Conservation (phyloP, 495 filamentous ascomycete genomes). For the Trichoderma parareesei region DNA sequence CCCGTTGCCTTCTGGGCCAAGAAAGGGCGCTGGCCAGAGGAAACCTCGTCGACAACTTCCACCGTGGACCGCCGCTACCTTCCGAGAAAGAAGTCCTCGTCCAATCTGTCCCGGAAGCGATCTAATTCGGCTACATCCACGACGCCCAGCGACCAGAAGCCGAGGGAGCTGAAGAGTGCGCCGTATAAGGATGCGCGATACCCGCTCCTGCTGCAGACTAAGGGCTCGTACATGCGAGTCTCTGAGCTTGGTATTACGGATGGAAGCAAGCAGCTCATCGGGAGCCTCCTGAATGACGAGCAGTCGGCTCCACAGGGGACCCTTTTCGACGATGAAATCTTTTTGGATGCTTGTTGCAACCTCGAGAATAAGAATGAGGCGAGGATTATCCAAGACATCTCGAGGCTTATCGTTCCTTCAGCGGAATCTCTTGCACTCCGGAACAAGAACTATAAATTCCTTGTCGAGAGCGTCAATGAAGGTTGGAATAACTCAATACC, state of each 20-base stretch:
- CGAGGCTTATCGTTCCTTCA: conserved; percentile 30
- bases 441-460: conserved; percentile 22
- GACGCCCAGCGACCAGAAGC: conserved; percentile 33
- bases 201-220: conserved; percentile 24
- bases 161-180: conserved; percentile 34
- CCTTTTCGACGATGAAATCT: background rate
- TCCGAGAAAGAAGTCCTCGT: background rate
- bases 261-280: background rate
- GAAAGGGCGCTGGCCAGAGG: conserved; percentile 22
- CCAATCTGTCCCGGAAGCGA: conserved; percentile 25
- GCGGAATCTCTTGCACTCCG: conserved; percentile 26
- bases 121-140: conserved; percentile 28
- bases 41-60: too few relatives aligned
- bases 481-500: conserved; percentile 31
- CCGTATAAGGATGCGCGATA: conserved; percentile 30
- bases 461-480: conserved; percentile 38
- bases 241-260: background rate
- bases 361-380: conserved; percentile 31
- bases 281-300: background rate
- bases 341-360: conserved; percentile 17
- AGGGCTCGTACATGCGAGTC: conserved; percentile 31
- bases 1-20: conserved; percentile 21
- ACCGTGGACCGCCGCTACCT: too few relatives aligned
- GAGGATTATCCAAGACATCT: conserved; percentile 31
- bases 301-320: background rate